Evolutionary conservation across 306 rosid species (phyloP).

Genomic region (Quercus bicolor): DNA sequence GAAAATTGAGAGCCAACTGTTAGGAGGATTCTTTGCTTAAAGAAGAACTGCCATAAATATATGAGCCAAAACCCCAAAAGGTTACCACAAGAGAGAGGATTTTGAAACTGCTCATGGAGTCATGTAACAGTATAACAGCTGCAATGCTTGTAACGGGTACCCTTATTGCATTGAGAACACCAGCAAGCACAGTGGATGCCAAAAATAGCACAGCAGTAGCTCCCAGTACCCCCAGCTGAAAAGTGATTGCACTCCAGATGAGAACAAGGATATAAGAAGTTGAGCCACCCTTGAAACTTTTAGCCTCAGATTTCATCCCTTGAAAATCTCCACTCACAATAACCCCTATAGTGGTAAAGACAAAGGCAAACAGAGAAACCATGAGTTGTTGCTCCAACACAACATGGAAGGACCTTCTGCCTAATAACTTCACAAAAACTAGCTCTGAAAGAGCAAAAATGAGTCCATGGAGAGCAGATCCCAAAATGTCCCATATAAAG

Average conservation of each 20-base stretch:
- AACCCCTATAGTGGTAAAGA: constrained; percentile 68
- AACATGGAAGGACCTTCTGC: constrained; percentile 73
- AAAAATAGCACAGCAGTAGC: constrained; percentile 76
- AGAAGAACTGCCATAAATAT: constrained; percentile 65
- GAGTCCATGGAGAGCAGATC: constrained; percentile 92
- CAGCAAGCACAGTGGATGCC: constrained; percentile 90
- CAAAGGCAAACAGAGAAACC: constrained; percentile 71
- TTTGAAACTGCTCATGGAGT: constrained; percentile 80
- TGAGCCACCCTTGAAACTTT: constrained; percentile 58
- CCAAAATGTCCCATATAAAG: constrained; percentile 78
- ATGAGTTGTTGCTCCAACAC: constrained; percentile 89
- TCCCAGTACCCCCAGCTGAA: constrained; percentile 80
- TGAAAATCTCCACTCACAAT: constrained; percentile 55
- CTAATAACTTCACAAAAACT: constrained; percentile 60
- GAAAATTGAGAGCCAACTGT: neutral
- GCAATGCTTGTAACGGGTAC: constrained; percentile 87
- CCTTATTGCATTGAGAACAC: constrained; percentile 82
- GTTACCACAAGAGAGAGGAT: constrained; percentile 65
- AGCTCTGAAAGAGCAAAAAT: constrained; percentile 87
- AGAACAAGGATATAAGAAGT: constrained; percentile 61
- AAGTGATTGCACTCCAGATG: constrained; percentile 69
- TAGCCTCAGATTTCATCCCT: constrained; percentile 59
- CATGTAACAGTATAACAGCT: constrained; percentile 73
- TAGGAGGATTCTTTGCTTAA: constrained; percentile 16
- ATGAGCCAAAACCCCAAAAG: constrained; percentile 53